Evolutionary conservation across 805 yeast species (phyloP).

Genomic region (Maudiozyma pseudohumilis): DNA sequence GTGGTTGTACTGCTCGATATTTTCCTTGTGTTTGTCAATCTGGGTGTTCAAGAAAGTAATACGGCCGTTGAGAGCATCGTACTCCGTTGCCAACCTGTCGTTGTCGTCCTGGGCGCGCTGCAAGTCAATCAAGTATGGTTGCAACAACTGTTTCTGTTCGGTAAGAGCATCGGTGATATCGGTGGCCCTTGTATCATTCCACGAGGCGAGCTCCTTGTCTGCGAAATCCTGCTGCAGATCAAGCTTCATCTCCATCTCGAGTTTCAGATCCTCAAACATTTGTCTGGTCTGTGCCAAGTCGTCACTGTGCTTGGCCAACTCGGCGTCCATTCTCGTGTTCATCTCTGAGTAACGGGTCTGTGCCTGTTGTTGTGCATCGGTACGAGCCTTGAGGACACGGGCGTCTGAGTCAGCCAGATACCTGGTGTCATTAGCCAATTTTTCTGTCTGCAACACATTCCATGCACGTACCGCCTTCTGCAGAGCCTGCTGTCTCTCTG

Average conservation of each 20-base stretch:
- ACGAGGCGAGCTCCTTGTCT: constrained; percentile 18
- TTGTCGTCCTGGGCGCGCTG: constrained; percentile 32
- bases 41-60: constrained; percentile 33
- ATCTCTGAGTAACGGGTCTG: constrained; percentile 34
- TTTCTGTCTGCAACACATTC: constrained; percentile 32
- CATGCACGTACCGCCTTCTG: constrained; percentile 33
- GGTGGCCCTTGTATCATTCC: constrained; percentile 23
- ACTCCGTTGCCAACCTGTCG: constrained; percentile 27
- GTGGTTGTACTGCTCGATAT: constrained; percentile 27
- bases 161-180: constrained; percentile 23
- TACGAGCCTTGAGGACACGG: constrained; percentile 27
- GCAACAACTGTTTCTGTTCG: constrained; percentile 32
- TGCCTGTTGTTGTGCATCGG: constrained; percentile 34
- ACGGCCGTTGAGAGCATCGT: constrained; percentile 31
- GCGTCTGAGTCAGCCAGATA: constrained; percentile 34
- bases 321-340: constrained; percentile 29
- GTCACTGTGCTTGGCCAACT: constrained; percentile 28
- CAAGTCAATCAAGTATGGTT: constrained; percentile 35
- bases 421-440: constrained; percentile 33
- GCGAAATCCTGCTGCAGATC: constrained; percentile 9
- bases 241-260: constrained; percentile 23
- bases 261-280: constrained; percentile 24
- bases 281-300: constrained; percentile 36
- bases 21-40: constrained; percentile 29
- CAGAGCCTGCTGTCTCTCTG: constrained; percentile 30